phyloP scores from a whole-genome alignment of 1,284 basidiomycete genomes.

The Microstroma glucosiphilum region DNA sequence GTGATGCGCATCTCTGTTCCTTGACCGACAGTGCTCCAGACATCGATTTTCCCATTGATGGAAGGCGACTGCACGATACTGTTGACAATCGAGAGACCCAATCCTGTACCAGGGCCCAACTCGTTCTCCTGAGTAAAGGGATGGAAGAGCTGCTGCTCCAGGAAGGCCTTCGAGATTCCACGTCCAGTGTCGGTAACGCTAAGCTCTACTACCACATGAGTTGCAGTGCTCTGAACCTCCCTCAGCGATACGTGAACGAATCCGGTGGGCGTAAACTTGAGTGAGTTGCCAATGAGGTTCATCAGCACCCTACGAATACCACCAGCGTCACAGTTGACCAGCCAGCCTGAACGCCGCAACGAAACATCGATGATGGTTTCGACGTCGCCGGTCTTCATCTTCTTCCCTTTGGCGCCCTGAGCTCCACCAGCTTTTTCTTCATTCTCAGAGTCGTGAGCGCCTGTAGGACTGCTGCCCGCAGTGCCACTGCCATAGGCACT shows the following conservation, averaged over 20 bases:
- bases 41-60: constrained; percentile 75
- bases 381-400: constrained; percentile 54
- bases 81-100: constrained; percentile 94
- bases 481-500: constrained; percentile 68
- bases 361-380: constrained; percentile 86
- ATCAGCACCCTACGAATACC: constrained; percentile 85
- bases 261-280: constrained; percentile 82
- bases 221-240: constrained; percentile 60
- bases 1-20: constrained; percentile 90
- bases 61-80: constrained; percentile 80
- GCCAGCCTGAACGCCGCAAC: constrained; percentile 70
- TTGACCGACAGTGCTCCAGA: constrained; percentile 76
- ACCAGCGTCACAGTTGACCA: constrained; percentile 79
- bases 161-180: constrained; percentile 49
- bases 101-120: constrained; percentile 82
- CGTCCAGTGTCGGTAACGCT: constrained; percentile 85
- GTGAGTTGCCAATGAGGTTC: constrained; percentile 87
- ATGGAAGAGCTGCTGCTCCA: constrained; percentile 85
- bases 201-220: constrained; percentile 71
- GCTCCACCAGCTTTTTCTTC: not conserved
- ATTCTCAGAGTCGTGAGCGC: constrained; percentile 13
- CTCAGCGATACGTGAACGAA: constrained; percentile 79
- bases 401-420: not conserved
- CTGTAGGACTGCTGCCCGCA: constrained; percentile 52
- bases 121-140: constrained; percentile 88